Evolutionary conservation across 208 protist genomes (phyloP).

Genomic region (Acanthamoeba castellanii): DNA sequence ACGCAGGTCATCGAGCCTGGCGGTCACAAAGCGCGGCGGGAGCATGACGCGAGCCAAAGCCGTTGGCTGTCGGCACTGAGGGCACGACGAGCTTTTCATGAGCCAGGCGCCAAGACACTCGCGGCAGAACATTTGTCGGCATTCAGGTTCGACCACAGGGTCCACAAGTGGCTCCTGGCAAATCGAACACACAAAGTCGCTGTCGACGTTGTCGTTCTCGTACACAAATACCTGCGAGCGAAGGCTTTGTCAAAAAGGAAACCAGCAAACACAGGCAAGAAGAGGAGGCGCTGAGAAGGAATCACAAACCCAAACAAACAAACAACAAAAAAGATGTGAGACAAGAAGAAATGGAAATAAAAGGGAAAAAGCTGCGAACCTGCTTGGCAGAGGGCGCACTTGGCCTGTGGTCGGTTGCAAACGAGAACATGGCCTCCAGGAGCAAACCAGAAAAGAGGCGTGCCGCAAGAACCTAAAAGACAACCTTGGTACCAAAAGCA

Average conservation of each 20-base stretch:
- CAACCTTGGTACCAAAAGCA: no score
- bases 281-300: no score
- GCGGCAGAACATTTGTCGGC: conserved; percentile 41
- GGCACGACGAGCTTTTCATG: not conserved
- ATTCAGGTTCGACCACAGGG: conserved; percentile 41
- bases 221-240: not conserved
- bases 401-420: no score
- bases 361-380: no score
- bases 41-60: not conserved
- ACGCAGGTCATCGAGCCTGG: conserved; percentile 15
- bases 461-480: no score
- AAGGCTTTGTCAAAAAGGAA: not conserved
- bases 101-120: not conserved
- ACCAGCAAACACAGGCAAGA: no score
- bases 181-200: conserved; percentile 28
- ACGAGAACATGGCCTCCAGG: no score
- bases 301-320: no score
- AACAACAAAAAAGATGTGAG: no score
- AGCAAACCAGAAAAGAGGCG: no score
- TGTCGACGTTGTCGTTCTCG: not conserved
- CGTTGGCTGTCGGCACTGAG: not conserved
- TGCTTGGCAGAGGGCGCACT: no score
- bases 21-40: conserved; percentile 6
- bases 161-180: conserved; percentile 31
- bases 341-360: no score